phyloP scores from a whole-genome alignment of 352 stramenopile species.

The Bremia lactucae region DNA sequence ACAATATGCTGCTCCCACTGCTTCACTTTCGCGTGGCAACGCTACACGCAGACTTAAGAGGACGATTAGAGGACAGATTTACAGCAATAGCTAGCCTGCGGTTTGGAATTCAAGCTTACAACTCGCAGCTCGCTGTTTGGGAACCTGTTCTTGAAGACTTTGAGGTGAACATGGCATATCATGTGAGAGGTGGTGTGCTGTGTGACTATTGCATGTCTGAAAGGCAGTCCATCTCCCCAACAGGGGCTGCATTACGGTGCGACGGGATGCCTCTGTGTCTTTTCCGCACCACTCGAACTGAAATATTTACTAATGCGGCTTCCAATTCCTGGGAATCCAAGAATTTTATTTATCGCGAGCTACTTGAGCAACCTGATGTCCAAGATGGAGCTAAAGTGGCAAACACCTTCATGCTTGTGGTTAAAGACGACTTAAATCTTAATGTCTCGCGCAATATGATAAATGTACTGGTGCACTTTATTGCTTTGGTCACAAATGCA shows the following conservation, averaged over 20 bases:
- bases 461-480: conserved; percentile 73
- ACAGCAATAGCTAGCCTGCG: conserved; percentile 51
- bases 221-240: conserved; percentile 45
- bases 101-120: conserved; percentile 74
- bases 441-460: conserved; percentile 76
- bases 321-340: conserved; percentile 65
- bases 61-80: conserved; percentile 48
- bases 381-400: conserved; percentile 37
- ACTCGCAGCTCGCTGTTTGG: conserved; percentile 80
- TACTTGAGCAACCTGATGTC: conserved; percentile 49
- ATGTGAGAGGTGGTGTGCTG: conserved; percentile 52
- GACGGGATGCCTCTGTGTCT: conserved; percentile 65
- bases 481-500: conserved; percentile 62
- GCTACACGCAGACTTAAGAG: conserved; percentile 59
- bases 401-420: conserved; percentile 64
- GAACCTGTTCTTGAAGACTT: conserved; percentile 80
- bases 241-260: conserved; percentile 41
- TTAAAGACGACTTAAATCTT: conserved; percentile 74
- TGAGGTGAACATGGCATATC: conserved; percentile 62
- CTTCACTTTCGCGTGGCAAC: conserved; percentile 62
- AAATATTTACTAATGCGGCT: conserved; percentile 54
- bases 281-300: conserved; percentile 51
- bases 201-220: conserved; percentile 78
- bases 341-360: conserved; percentile 76
- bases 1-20: conserved; percentile 79